Evolutionary conservation across 257 asterid species (phyloP), one percentile per base, ranked within the genome.

Genomic region (Ehretia macrophylla): DNA sequence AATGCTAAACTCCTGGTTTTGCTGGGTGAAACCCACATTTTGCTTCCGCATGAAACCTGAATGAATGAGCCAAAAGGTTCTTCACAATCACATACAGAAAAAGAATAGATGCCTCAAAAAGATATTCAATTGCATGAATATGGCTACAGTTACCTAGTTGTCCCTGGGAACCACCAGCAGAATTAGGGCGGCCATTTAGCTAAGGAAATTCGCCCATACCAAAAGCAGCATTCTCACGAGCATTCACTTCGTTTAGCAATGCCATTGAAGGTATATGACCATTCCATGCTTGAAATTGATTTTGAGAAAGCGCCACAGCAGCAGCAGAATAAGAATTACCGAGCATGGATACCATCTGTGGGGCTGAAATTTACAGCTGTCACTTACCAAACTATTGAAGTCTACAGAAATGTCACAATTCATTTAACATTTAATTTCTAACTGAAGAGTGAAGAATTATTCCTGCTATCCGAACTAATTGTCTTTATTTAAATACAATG

Each of bases 1-100:
- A 73, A 90, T 90, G 79, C 97, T 87, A 82, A 90, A 90, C 72
- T 87, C 96, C 71, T 83, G 96, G 68, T 85, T 90, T 77, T 84
- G 97, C 75, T 87, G 97, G 72, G 59, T 59, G 59, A 84, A 83
- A 53, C 96, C 87, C 51, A 87, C 73, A 61, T 77, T 80, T 65
- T 83, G 96, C 72, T 87, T 90, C 75, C 85, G 88, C 72, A 84
- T 66, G 70, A 77, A 75, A 77, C 97, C 97, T 90, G 81, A 64
- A 75, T 21, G 35, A 18, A 42, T 51, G 68, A 67, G 64, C 45
- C 53, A 55, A 46, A 58, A 19, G 21, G 44, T n/a, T 20, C 54
- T 42, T 17, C 56, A 72, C 37, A 45, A 55, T 37, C 52, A 76
- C 14, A 50, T 56, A 47, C 23, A 23, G 59, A 23, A 57, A 73